Evolutionary conservation across 2,329 filamentous ascomycete species (phyloP).

Genomic region (Lithohypha guttulata): DNA sequence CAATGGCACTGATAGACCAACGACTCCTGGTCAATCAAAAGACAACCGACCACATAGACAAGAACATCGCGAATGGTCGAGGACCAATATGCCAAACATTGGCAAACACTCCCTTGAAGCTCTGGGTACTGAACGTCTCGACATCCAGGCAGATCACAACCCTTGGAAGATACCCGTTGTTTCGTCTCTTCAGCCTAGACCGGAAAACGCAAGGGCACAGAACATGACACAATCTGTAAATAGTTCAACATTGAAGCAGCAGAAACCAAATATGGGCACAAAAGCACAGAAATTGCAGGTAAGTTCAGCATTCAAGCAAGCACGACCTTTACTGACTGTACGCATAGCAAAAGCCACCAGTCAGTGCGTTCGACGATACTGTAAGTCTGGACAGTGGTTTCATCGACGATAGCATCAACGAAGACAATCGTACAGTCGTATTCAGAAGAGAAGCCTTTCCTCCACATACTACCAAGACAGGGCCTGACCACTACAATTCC

Average conservation of each 20-base stretch:
- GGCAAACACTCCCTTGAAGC: too few species aligned
- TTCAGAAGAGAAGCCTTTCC: too few species aligned
- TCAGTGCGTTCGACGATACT: conserved; percentile 17
- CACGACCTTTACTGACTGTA: background rate
- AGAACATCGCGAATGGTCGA: background rate
- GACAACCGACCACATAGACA: background rate
- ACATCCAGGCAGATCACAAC: background rate
- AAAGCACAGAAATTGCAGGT: conserved; percentile 1
- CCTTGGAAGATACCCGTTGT: background rate
- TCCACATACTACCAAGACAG: background rate
- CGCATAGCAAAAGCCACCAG: background rate
- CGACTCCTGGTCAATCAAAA: background rate
- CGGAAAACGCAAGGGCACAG: too few species aligned
- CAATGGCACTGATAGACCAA: background rate
- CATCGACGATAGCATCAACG: conserved; percentile 15
- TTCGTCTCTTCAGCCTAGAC: background rate
- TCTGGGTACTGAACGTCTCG: background rate
- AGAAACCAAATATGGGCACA: background rate
- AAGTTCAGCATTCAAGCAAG: background rate
- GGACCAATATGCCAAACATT: background rate
- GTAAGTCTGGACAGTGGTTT: conserved; percentile 12
- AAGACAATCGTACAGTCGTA: conserved; percentile 8
- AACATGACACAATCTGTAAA: too few species aligned
- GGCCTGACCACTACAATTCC: background rate
- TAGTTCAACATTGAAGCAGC: background rate